Base-by-base conservation (phyloP, 202 grass and related monocot species). In the Setaria viridis region DNA sequence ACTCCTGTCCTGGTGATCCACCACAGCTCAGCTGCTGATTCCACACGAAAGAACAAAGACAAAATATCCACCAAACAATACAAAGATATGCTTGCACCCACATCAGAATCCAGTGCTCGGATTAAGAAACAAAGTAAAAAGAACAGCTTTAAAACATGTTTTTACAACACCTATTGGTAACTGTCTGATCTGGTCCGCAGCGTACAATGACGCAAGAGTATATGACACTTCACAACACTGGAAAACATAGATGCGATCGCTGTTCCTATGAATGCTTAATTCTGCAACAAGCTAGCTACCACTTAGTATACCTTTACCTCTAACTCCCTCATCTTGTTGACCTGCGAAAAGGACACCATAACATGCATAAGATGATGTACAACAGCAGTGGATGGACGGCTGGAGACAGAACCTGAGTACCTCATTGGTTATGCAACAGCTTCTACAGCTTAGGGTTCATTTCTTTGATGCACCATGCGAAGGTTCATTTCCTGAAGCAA, bases 231-330 rank as follows among this genome's bases (percentile, higher is more conserved):
- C 70, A 82, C 14, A 11, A 32, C 43, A 72, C 42, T 21, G 2
- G 67, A 72, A 54, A 83, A 72, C 34, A 72, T 21, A 74, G 71
- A 72, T 41, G 75, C 19, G 0, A 37, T 34, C 46, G 37, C 39
- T 88, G 74, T 72, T 72, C 84, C 78, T 82, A 90, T 67, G 5
- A 82, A 78, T 86, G 78, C 72, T 85, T 46, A 66, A 47, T 85
- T 56, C 72, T 86, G 72, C 70, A 86, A 73, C 51, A 76, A 47
- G 49, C 87, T 80, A 58, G 37, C 82, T 60, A 82, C 66, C 56
- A 32, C 37, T 47, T 77, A 81, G 47, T 62, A 66, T 49, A 59
- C 63, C 34, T 46, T 55, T 66, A 39, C 37, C 66, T 41, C 78
- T 41, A 48, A 55, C 12, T 46, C 46, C 32, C 60, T 67, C 49